A percentile compares a stretch with the other conserved stretches of the same genome.
phyloP scores from a whole-genome alignment of 1,284 basidiomycete species.

The Cryptococcus sp. region DNA sequence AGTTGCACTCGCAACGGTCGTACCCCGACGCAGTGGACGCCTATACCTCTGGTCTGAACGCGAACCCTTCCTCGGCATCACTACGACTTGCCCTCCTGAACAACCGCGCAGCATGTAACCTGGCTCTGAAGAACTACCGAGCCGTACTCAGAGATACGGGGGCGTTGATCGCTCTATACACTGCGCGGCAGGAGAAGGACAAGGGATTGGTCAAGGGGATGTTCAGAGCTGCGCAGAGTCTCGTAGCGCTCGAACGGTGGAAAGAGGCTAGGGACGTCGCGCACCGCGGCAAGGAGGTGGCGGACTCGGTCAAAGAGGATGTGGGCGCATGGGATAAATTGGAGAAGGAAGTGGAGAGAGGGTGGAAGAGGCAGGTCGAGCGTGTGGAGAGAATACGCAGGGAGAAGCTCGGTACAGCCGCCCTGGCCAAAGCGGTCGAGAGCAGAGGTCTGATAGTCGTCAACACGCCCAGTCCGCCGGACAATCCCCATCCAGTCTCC shows the following conservation, averaged over 20 bases:
- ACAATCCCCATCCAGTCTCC: constrained; percentile 59
- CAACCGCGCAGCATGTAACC: constrained; percentile 90
- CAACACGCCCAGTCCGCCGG: constrained; percentile 56
- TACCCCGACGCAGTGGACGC: constrained; percentile 85
- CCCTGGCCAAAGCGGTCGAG: constrained; percentile 36
- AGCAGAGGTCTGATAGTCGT: constrained; percentile 42
- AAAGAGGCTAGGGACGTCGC: constrained; percentile 83
- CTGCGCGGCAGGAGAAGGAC: constrained; percentile 23
- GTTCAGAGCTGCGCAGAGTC: constrained; percentile 75
- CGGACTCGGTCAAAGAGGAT: constrained; percentile 24
- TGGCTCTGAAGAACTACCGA: constrained; percentile 88
- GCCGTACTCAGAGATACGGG: constrained; percentile 81
- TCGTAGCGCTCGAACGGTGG: constrained; percentile 69
- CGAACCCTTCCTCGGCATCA: constrained; percentile 66
- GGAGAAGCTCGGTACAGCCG: constrained; percentile 34
- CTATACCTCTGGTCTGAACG: constrained; percentile 87
- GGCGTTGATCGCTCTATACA: constrained; percentile 65
- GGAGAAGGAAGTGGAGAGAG: constrained; percentile 32
- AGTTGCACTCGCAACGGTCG: constrained; percentile 84
- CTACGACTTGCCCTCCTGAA: constrained; percentile 73
- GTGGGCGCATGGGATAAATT: constrained; percentile 31
- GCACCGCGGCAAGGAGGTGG: constrained; percentile 53
- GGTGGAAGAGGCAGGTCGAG: constrained; percentile 32
- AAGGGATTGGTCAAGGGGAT: constrained; percentile 71
- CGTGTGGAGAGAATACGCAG: constrained; percentile 40